Evolutionary conservation across 1,284 basidiomycete genomes (phyloP).

Genomic region (Kwoniella shivajii): DNA sequence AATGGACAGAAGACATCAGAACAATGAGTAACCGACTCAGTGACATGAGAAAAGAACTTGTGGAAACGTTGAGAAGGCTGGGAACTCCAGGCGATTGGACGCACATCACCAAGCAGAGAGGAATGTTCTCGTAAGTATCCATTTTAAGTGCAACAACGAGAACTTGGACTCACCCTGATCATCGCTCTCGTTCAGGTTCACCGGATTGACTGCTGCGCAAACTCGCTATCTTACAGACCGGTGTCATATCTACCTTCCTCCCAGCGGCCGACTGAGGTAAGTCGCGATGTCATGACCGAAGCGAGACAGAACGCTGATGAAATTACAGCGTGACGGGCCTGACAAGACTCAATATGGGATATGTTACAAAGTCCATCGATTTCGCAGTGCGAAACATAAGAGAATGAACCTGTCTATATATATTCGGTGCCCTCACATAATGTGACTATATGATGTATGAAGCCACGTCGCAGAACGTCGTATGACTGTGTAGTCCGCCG

Average conservation of each 20-base stretch:
- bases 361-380: not conserved
- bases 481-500: too few species aligned
- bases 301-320: not conserved
- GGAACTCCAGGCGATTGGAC: conserved; percentile 1
- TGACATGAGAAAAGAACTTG: conserved; percentile 64
- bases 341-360: not conserved
- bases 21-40: conserved; percentile 90
- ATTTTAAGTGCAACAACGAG: not conserved
- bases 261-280: not conserved
- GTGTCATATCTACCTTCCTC: not conserved
- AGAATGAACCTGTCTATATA: too few species aligned
- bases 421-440: too few species aligned
- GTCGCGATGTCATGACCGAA: not conserved
- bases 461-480: too few species aligned
- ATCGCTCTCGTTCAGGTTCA: not conserved
- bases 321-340: not conserved
- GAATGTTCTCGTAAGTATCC: conserved; percentile 5
- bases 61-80: not conserved
- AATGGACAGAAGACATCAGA: conserved; percentile 83
- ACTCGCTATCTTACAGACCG: not conserved
- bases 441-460: too few species aligned
- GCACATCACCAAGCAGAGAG: not conserved
- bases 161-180: not conserved
- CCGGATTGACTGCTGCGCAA: not conserved
- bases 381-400: not conserved